Conservation (phyloP, 108 stramenopile species). For the Phaeodactylum tricornutum region DNA sequence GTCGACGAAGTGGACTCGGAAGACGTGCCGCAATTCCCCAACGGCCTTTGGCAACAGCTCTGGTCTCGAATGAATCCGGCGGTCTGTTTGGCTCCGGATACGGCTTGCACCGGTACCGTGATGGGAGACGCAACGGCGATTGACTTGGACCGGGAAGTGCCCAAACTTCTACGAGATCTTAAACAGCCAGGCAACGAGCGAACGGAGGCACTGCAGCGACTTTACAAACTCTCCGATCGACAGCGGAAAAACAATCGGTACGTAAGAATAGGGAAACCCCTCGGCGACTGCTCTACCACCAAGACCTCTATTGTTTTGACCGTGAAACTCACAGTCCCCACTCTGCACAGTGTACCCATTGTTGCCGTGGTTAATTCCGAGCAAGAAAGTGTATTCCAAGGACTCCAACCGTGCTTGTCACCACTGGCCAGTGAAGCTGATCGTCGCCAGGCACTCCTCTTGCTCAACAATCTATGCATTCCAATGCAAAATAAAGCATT, state of each 20-base stretch:
- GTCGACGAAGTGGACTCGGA: too few relatives aligned
- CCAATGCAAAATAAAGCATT: conserved; percentile 34
- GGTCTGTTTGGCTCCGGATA: conserved; percentile 3
- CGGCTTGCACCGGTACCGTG: not conserved
- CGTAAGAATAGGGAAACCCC: not conserved
- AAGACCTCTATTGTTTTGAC: not conserved
- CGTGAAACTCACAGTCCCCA: conserved; percentile 41
- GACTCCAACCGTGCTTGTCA: conserved; percentile 3
- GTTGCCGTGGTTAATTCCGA: not conserved
- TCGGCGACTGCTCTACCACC: not conserved
- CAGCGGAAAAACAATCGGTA: conserved; percentile 3
- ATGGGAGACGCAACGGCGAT: too few relatives aligned
- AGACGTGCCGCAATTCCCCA: too few relatives aligned
- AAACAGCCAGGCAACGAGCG: not conserved
- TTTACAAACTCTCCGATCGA: conserved; percentile 4
- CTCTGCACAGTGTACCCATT: conserved; percentile 48
- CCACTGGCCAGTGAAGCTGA: not conserved
- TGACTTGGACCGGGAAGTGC: not conserved
- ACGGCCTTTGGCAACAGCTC: not conserved
- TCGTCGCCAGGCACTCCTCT: conserved; percentile 32
- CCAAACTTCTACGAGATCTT: not conserved
- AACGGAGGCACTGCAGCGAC: conserved; percentile 3
- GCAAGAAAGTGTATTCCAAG: not conserved
- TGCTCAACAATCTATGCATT: conserved; percentile 39
- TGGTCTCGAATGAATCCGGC: conserved; percentile 7